phyloP scores from a whole-genome alignment of 495 filamentous ascomycete species.

The Chaetomium fimeti region DNA sequence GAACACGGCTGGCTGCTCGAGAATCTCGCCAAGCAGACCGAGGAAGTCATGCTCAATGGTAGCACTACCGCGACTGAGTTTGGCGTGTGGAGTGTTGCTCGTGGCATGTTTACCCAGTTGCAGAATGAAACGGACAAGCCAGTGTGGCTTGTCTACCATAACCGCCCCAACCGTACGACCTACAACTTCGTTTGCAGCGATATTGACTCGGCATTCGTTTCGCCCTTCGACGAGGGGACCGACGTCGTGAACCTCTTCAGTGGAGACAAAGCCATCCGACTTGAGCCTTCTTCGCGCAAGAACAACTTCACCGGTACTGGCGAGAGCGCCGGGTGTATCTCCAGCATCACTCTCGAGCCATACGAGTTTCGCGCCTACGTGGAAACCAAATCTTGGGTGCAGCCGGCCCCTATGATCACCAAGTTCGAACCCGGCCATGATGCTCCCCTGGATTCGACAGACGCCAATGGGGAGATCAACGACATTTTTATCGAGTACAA shows the following conservation, averaged over 20 bases:
- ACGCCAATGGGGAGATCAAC: slow-evolving; percentile 23
- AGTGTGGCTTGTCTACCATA: slow-evolving; percentile 68
- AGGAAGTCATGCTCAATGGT: slow-evolving; percentile 52
- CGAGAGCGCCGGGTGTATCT: slow-evolving; percentile 56
- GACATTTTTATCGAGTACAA: slow-evolving; percentile 60
- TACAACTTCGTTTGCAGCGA: slow-evolving; percentile 63
- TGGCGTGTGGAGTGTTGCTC: slow-evolving; percentile 65
- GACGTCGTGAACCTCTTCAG: slow-evolving; percentile 68
- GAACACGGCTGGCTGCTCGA: slow-evolving; percentile 65
- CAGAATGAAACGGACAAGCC: slow-evolving; percentile 56
- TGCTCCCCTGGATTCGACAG: slow-evolving; percentile 53
- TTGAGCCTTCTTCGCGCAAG: slow-evolving; percentile 33
- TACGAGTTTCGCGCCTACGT: slow-evolving; percentile 67
- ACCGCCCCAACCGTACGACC: slow-evolving; percentile 53
- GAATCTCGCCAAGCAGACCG: slow-evolving; percentile 60
- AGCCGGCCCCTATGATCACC: slow-evolving; percentile 65
- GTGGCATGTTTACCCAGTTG: slow-evolving; percentile 48
- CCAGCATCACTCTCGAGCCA: slow-evolving; percentile 51
- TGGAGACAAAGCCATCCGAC: slow-evolving; percentile 57
- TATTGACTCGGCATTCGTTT: slow-evolving; percentile 49
- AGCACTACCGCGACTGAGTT: slow-evolving; percentile 59
- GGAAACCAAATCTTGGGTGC: slow-evolving; percentile 42
- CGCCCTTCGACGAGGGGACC: slow-evolving; percentile 56
- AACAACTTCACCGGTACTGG: slow-evolving; percentile 36
- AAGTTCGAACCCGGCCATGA: slow-evolving; percentile 66